Evolutionary conservation across 2,329 filamentous ascomycete genomes (phyloP), one percentile per base, ranked within the genome.

Genomic region (Trichoderma pleuroti): DNA sequence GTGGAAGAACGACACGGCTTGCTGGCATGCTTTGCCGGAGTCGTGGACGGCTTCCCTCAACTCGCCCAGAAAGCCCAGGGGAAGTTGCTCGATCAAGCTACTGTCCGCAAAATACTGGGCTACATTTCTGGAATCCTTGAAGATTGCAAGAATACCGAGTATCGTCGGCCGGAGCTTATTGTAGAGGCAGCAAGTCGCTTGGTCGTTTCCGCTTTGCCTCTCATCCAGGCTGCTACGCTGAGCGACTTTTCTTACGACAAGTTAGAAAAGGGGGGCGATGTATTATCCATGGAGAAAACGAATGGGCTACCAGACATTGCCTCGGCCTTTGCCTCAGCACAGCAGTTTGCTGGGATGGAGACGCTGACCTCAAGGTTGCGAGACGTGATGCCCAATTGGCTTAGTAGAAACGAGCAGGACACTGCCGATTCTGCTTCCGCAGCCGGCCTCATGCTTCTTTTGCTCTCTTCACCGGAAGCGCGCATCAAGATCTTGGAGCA

Each of bases 1-100:
- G 86, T 90, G 3, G 91, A 93, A 76, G 90, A 92, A 76, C 84
- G 89, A 2, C 92, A 94, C 76, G 92, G 92, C 0, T 79, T 93
- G 5, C 76, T 92, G 0, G 79, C 91, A 9, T 86, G 86, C 34
- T 80, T 92, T n/a, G 86, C 90, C 2, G 84, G 87, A 6, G 80
- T 91, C 0, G 76, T 90, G 5, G 84, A 89, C 65, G 78, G 79
- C 7, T 75, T 87, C 12, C 83, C 85, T 0, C 75, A 74, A 4
- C 71, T 84, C 24, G 60, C 77, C 5, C 69, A 64, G 5, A 24
- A 71, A 24, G 68, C 49, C 9, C 46, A 54, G 24, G 63, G 28
- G 16, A 34, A 30, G 18, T 8, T 39, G 26, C 26, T 61, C 0
- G 30, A 36, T 18, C 46, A 52, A 30, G 14, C 69, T 77, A 3